A percentile compares a stretch with the other conserved stretches of the same genome.
Evolutionary conservation across 179 eudicot species (phyloP).

Genomic region (Pouteria campechiana): DNA sequence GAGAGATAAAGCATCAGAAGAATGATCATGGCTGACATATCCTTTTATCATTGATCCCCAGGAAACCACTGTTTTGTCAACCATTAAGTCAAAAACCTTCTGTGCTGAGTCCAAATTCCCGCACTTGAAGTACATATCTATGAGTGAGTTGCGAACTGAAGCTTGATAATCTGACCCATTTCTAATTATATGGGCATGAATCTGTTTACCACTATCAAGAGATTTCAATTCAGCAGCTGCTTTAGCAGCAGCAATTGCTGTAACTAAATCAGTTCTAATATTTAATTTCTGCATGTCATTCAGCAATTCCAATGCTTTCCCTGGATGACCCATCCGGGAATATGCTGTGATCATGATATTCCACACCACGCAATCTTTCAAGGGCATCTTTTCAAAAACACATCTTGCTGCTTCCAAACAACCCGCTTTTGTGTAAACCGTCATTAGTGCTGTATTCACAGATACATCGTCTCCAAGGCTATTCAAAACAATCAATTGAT

Average conservation of each 20-base stretch:
- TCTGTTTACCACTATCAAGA: slow-evolving; percentile 16
- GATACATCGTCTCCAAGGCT: slow-evolving; percentile 13
- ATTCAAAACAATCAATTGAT: slow-evolving; percentile 12
- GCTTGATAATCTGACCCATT: slow-evolving; percentile 21
- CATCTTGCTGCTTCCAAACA: slow-evolving; percentile 11
- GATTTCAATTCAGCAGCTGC: slow-evolving; percentile 20
- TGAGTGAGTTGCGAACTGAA: slow-evolving; percentile 24
- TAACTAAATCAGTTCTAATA: slow-evolving; percentile 20
- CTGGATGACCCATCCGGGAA: slow-evolving; percentile 13
- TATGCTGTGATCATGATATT: slow-evolving; percentile 26
- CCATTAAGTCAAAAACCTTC: slow-evolving; percentile 13
- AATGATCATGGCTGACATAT: slow-evolving; percentile 13
- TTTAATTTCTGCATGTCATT: slow-evolving; percentile 13
- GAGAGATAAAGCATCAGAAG: slow-evolving; percentile 15
- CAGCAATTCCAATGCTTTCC: slow-evolving; percentile 11
- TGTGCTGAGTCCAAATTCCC: slow-evolving; percentile 12
- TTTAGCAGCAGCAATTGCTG: slow-evolving; percentile 20
- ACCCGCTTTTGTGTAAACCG: slow-evolving; percentile 21
- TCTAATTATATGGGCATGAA: slow-evolving; percentile 25
- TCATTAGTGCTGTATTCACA: slow-evolving; percentile 25
- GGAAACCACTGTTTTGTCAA: slow-evolving; percentile 14
- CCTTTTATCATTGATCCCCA: slow-evolving; percentile 33
- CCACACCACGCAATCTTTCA: slow-evolving; percentile 28
- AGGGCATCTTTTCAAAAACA: slow-evolving; percentile 18
- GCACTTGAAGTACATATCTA: slow-evolving; percentile 26